These are phyloP conservation scores for Arbutus unedo DNA, from an alignment of 148 eudicot genomes.

Conservation along the genomic window DNA sequence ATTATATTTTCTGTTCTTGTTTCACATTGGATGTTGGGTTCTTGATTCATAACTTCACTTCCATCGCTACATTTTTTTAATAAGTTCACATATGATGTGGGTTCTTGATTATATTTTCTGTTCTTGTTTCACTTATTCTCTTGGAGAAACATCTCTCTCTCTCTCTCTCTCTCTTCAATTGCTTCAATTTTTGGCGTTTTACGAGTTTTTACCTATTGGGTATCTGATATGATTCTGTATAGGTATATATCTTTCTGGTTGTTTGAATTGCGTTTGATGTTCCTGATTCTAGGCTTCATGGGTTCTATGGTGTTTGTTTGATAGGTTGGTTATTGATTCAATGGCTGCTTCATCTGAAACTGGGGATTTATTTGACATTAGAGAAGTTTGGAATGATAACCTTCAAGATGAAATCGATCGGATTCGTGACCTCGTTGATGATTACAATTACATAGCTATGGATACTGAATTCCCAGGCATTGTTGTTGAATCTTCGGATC, in stretches of 20 bases:
- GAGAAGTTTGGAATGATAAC: slow-evolving; percentile 25
- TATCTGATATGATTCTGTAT: background rate
- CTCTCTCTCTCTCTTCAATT: background rate
- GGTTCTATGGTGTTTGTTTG: background rate
- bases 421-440: slow-evolving; percentile 21
- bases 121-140: background rate
- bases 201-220: background rate
- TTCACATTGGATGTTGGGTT: background rate
- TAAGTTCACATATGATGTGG: too few species aligned
- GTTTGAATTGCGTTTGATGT: slow-evolving; percentile 14
- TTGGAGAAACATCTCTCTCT: background rate
- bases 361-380: slow-evolving; percentile 12
- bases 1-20: too few species aligned
- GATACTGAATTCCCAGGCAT: slow-evolving; percentile 17
- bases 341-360: slow-evolving; percentile 1
- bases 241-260: background rate
- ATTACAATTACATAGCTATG: slow-evolving; percentile 23
- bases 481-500: background rate
- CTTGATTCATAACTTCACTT: background rate
- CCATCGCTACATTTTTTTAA: background rate
- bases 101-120: too few species aligned
- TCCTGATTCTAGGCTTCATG: slow-evolving; percentile 1
- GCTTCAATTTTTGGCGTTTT: background rate
- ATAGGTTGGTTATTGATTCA: slow-evolving; percentile 11
- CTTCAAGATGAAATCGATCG: slow-evolving; percentile 17